Percentiles rank a stretch among this genome's conserved stretches.
phyloP scores from a whole-genome alignment of 2,329 filamentous ascomycete genomes.

The Fusarium sp. region DNA sequence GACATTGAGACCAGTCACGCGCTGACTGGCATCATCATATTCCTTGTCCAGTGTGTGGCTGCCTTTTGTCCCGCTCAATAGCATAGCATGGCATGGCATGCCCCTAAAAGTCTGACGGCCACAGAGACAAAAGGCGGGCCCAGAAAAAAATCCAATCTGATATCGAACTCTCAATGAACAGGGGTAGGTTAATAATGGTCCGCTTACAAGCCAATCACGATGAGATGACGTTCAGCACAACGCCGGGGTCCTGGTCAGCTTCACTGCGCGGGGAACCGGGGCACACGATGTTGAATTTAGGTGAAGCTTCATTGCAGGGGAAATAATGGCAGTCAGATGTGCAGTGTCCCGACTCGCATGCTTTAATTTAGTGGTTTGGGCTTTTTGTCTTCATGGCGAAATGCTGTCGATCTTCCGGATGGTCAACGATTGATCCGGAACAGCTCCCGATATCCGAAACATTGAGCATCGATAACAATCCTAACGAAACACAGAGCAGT shows the following conservation, averaged over 20 bases:
- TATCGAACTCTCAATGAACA: slow-evolving; percentile 52
- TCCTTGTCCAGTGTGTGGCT: slow-evolving; percentile 41
- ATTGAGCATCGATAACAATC: neutral
- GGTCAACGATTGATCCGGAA: neutral
- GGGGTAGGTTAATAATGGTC: slow-evolving; percentile 46
- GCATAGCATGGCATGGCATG: slow-evolving; percentile 2
- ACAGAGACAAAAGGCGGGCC: slow-evolving; percentile 35
- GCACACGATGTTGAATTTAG: slow-evolving; percentile 4
- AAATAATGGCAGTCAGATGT: neutral
- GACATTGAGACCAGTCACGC: slow-evolving; percentile 45
- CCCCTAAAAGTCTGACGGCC: slow-evolving; percentile 40
- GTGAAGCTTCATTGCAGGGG: neutral
- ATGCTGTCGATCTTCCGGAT: neutral
- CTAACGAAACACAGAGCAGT: neutral
- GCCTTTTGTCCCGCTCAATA: slow-evolving; percentile 32
- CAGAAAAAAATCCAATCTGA: slow-evolving; percentile 52
- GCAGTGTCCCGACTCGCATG: neutral
- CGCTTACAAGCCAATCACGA: slow-evolving; percentile 51
- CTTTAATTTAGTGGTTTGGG: neutral
- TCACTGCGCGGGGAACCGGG: slow-evolving; percentile 46
- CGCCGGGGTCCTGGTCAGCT: slow-evolving; percentile 44
- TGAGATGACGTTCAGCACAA: slow-evolving; percentile 52
- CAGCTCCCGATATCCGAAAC: neutral
- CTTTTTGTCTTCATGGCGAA: neutral
- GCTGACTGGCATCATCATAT: slow-evolving; percentile 42